These are phyloP conservation scores for Beauveria rudraprayagi DNA, from an alignment of 2,329 filamentous ascomycete species.

Conservation along the genomic window DNA sequence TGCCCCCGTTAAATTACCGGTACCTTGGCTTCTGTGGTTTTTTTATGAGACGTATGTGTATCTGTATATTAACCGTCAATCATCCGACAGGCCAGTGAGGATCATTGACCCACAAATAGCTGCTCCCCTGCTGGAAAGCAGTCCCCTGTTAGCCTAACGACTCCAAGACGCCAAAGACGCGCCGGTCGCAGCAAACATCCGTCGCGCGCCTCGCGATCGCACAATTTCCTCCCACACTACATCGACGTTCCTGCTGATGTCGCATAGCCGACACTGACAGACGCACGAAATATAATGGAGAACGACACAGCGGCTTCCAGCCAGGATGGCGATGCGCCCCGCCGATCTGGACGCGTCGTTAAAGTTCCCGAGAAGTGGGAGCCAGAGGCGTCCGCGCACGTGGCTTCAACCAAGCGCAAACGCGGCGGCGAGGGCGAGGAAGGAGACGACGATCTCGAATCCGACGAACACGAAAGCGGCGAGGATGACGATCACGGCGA, in stretches of 20 bases:
- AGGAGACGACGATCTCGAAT: constrained; percentile 37
- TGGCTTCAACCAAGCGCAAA: constrained; percentile 49
- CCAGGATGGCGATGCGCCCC: constrained; percentile 45
- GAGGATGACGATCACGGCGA: constrained; percentile 42
- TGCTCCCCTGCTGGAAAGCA: background rate
- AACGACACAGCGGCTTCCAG: constrained; percentile 47
- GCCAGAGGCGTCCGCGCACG: constrained; percentile 36
- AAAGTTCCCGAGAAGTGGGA: constrained; percentile 52
- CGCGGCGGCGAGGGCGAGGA: constrained; percentile 40
- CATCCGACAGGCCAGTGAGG: background rate
- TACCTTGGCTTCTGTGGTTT: background rate
- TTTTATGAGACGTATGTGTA: background rate
- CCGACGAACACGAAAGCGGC: constrained; percentile 34
- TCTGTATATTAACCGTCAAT: background rate
- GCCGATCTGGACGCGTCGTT: constrained; percentile 62
- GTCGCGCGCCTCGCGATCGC: constrained; percentile 18
- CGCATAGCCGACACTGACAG: background rate
- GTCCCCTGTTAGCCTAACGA: constrained; percentile 8
- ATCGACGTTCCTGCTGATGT: constrained; percentile 15
- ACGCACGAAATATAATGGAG: constrained; percentile 37
- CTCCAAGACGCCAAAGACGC: constrained; percentile 17
- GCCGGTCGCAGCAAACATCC: constrained; percentile 21
- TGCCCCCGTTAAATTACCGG: no score
- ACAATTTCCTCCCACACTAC: constrained; percentile 11
- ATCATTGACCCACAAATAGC: background rate